These are phyloP conservation scores for Chlamydomonas incerta DNA, from an alignment of 139 green algal genomes.

Conservation along the genomic window DNA sequence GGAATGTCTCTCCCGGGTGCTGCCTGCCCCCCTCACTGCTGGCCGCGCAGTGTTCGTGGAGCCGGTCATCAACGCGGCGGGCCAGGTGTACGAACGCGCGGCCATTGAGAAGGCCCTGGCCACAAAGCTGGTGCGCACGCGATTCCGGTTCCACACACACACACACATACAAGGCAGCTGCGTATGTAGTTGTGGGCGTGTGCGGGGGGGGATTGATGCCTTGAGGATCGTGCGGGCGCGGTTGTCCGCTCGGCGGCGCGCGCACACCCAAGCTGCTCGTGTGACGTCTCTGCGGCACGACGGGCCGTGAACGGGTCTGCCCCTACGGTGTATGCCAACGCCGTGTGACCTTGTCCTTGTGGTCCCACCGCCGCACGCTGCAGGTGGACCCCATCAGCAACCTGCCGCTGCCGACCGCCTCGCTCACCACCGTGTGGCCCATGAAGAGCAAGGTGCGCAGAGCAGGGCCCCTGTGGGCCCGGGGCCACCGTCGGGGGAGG, in stretches of 20 bases:
- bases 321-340: not conserved
- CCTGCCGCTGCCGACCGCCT: constrained; percentile 31
- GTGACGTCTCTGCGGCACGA: too few species aligned
- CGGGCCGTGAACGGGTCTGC: too few species aligned
- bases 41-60: constrained; percentile 63
- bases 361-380: not conserved
- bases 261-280: too few species aligned
- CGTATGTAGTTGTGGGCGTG: too few species aligned
- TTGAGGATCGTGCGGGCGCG: too few species aligned
- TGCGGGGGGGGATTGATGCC: too few species aligned
- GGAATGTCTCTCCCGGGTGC: constrained; percentile 58
- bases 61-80: constrained; percentile 62
- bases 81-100: constrained; percentile 68
- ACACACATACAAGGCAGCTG: too few species aligned
- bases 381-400: constrained; percentile 64
- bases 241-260: too few species aligned
- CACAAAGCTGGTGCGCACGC: not conserved
- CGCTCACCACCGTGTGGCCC: constrained; percentile 62
- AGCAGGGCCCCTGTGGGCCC: too few species aligned
- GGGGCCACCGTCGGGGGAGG: too few species aligned
- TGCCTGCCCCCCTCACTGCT: too few species aligned
- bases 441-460: constrained; percentile 58
- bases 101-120: constrained; percentile 52
- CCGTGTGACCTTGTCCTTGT: not conserved
- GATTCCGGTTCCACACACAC: too few species aligned